These are phyloP conservation scores for Didymella exigua DNA, from an alignment of 2,329 filamentous ascomycete genomes.

Conservation along the genomic window DNA sequence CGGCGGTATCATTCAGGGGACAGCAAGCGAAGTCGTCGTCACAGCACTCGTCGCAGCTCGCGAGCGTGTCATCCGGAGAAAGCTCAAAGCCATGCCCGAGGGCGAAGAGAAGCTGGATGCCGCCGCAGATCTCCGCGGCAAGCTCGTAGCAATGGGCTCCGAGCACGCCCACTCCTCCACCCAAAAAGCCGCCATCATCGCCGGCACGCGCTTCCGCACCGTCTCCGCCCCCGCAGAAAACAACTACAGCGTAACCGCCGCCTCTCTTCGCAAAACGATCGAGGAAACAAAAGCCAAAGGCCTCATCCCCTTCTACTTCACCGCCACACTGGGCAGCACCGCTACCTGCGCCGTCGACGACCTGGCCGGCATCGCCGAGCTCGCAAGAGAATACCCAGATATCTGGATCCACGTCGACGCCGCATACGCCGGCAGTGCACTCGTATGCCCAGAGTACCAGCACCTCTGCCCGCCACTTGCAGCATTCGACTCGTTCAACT, in stretches of 20 bases:
- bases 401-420: conserved; percentile 95
- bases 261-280: conserved; percentile 65
- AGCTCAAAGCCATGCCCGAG: conserved; percentile 36
- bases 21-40: conserved; percentile 83
- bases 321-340: conserved; percentile 83
- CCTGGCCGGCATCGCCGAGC: conserved; percentile 69
- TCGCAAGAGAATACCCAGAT: conserved; percentile 60
- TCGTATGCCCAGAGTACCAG: conserved; percentile 82
- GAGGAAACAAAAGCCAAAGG: conserved; percentile 69
- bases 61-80: conserved; percentile 65
- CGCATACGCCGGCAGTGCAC: conserved; percentile 85
- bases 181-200: conserved; percentile 84
- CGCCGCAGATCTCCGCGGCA: conserved; percentile 68
- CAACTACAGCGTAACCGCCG: conserved; percentile 73
- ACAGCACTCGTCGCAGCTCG: conserved; percentile 87
- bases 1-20: conserved; percentile 93
- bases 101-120: conserved; percentile 58
- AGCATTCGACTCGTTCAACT: conserved; percentile 84
- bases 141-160: conserved; percentile 80
- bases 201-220: conserved; percentile 79
- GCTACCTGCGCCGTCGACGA: conserved; percentile 87
- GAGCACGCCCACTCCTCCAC: conserved; percentile 82
- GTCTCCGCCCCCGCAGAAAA: conserved; percentile 68
- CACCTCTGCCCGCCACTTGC: conserved; percentile 66
- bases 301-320: conserved; percentile 85